Evolutionary conservation across 140 eudicot genomes (phyloP), one percentile per base, ranked within the genome.

Genomic region (Anethum foeniculum): DNA sequence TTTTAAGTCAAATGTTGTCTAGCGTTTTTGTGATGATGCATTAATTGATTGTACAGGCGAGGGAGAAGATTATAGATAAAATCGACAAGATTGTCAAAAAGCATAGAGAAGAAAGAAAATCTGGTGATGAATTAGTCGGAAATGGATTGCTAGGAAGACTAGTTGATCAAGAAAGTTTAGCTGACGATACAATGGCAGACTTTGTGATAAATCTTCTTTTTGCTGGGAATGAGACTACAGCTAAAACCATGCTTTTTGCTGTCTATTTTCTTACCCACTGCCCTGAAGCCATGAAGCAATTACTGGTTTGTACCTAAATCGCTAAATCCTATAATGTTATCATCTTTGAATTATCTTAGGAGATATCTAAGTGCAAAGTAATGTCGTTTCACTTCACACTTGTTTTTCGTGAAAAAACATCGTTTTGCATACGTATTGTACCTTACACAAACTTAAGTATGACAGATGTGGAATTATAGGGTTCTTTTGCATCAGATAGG

Each of bases 201-300:
- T 92, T 92, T 54, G 86, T 92, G 27, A 92, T 92, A 39, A 92
- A 92, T 82, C 93, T 92, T 52, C 84, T 92, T 6, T 92, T 92
- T 30, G 97, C 96, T 0, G 97, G 97, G 49, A 92, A 92, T 48
- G 96, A 92, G 84, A 92, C 97, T 2, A 90, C 97, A 0, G 88
- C 97, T 82, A 92, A 92, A 75, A 90, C 97, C 79, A 92, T 92
- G 97, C 88, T 90, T 65, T 92, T 92, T 54, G 91, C 97, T 25
- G 83, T 92, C 71, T 92, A 92, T 79, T 92, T 84, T 86, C 88
- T 92, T 80, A 87, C 93, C 3, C 86, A 41, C 32, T 88, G 86
- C 65, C 93, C 97, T 5, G 54, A 80, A 47, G 97, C 96, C 64
- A 78, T 79, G 84, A 82, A 80, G 62, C 86, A 87, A 62, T 52